phyloP scores from a whole-genome alignment of 2,329 filamentous ascomycete genomes.

The Xylariomycetidae sp. region DNA sequence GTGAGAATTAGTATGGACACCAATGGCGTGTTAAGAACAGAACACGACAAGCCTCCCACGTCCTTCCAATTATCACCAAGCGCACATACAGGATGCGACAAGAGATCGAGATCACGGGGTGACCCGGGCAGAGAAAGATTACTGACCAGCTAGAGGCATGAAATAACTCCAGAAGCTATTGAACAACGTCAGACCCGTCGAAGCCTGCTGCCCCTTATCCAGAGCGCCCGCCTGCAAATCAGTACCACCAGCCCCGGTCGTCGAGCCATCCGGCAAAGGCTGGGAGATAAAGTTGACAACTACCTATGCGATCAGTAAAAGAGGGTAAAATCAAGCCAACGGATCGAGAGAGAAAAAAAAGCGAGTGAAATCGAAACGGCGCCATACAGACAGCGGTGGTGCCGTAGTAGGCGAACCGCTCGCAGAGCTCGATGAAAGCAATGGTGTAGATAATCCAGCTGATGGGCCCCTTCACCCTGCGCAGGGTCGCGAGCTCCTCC shows the following conservation, averaged over 20 bases:
- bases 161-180: too few relatives aligned
- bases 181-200: slow-evolving; percentile 30
- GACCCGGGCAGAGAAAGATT: too few relatives aligned
- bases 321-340: slow-evolving; percentile 24
- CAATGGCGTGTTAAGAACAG: too few relatives aligned
- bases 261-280: slow-evolving; percentile 48
- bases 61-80: too few relatives aligned
- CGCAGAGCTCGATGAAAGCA: slow-evolving; percentile 60
- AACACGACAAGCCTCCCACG: too few relatives aligned
- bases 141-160: too few relatives aligned
- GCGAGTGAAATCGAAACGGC: neutral
- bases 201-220: slow-evolving; percentile 41
- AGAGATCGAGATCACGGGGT: too few relatives aligned
- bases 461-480: slow-evolving; percentile 48
- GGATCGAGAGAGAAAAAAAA: neutral
- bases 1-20: too few relatives aligned
- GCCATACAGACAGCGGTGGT: slow-evolving; percentile 54
- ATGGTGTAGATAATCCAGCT: slow-evolving; percentile 54
- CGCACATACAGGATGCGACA: too few relatives aligned
- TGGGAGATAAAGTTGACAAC: slow-evolving; percentile 61
- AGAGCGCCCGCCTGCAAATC: slow-evolving; percentile 47
- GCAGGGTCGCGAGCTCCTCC: slow-evolving; percentile 48
- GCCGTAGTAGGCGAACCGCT: slow-evolving; percentile 62
- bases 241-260: slow-evolving; percentile 43
- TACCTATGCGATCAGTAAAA: too few relatives aligned